phyloP scores from a whole-genome alignment of 208 protist species.

The Acanthamoeba healyi region DNA sequence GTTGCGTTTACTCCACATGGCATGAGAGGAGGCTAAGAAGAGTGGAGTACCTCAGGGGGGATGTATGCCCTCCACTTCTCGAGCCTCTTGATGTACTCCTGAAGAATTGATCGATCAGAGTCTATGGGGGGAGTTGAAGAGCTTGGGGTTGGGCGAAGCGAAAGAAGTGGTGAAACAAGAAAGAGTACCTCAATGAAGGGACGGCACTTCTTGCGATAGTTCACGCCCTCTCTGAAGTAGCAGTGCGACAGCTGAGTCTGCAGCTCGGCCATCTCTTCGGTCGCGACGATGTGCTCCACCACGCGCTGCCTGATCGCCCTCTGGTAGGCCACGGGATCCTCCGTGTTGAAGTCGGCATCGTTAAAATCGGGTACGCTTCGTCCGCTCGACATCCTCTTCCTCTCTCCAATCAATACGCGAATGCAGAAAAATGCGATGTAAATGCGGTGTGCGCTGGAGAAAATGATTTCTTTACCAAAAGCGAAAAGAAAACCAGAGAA shows the following conservation, averaged over 20 bases:
- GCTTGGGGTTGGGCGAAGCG: too few relatives aligned
- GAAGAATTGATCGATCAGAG: not conserved
- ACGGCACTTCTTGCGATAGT: conserved; percentile 17
- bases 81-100: conserved; percentile 18
- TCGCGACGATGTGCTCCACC: conserved; percentile 21
- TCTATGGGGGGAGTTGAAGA: not conserved
- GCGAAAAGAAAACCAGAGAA: too few relatives aligned
- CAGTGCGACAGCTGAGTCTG: not conserved
- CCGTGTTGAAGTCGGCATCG: conserved; percentile 23
- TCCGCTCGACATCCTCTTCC: conserved; percentile 19
- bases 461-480: too few relatives aligned
- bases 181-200: not conserved
- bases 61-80: conserved; percentile 10
- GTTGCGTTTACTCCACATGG: too few relatives aligned
- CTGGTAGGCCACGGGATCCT: conserved; percentile 46
- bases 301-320: not conserved
- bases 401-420: not conserved
- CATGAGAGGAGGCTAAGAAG: not conserved
- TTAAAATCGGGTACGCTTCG: not conserved
- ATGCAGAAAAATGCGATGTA: conserved; percentile 57
- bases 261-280: conserved; percentile 40
- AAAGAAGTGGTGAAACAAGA: not conserved
- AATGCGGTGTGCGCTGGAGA: too few relatives aligned
- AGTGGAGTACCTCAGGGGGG: not conserved
- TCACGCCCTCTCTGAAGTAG: conserved; percentile 34